phyloP scores from a whole-genome alignment of 345 rosid genomes.

The Barbarea vulgaris region DNA sequence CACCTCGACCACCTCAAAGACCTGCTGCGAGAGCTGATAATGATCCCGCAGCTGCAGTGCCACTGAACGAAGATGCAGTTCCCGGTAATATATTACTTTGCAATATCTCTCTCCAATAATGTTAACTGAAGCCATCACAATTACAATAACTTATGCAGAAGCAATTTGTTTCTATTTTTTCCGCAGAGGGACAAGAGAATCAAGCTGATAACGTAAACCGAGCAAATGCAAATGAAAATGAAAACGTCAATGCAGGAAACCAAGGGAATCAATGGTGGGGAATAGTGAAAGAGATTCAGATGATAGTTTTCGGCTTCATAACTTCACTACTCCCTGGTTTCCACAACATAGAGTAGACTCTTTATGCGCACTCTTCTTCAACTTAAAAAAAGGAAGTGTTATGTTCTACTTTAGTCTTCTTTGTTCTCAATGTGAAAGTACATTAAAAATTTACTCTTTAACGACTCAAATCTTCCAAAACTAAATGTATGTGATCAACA shows the following conservation, averaged over 20 bases:
- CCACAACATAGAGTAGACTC: constrained; percentile 78
- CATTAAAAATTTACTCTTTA: neutral
- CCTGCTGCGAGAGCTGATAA: constrained; percentile 76
- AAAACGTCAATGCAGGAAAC: constrained; percentile 48
- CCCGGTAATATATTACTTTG: constrained; percentile 53
- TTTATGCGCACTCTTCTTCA: constrained; percentile 17
- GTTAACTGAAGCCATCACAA: constrained; percentile 17
- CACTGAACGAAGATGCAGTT: constrained; percentile 56
- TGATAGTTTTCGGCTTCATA: constrained; percentile 94
- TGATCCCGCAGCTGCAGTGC: constrained; percentile 66
- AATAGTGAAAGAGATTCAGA: constrained; percentile 91
- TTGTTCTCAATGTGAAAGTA: constrained; percentile 9
- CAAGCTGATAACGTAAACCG: constrained; percentile 62
- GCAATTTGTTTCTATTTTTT: neutral
- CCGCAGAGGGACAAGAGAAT: constrained; percentile 66
- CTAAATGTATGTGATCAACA: constrained; percentile 11
- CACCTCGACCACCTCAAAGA: constrained; percentile 75
- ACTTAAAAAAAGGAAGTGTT: neutral
- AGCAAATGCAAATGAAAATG: constrained; percentile 61
- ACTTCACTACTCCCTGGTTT: constrained; percentile 97
- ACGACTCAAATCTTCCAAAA: constrained; percentile 19
- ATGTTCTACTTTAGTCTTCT: constrained; percentile 19
- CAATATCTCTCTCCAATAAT: neutral
- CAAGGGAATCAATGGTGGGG: constrained; percentile 92
- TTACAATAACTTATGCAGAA: constrained; percentile 6